Percentiles rank a stretch among this genome's conserved stretches.
Conservation (phyloP, 1,139 yeast genomes). For the Yamadazyma sp. region DNA sequence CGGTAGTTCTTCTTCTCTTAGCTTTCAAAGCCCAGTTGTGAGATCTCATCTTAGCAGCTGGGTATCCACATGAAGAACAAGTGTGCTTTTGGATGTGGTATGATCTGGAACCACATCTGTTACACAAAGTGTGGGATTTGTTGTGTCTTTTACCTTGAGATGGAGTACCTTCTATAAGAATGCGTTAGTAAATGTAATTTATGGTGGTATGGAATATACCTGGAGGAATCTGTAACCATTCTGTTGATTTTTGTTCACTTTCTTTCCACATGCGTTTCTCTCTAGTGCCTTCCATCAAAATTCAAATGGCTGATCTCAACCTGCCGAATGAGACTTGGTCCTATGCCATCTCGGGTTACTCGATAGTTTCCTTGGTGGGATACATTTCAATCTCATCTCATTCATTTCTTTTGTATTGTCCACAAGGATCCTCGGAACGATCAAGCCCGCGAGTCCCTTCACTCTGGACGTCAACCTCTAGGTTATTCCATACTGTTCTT, state of each 20-base stretch:
- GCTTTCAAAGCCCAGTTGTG: slow-evolving; percentile 99
- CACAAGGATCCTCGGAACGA: too few relatives aligned
- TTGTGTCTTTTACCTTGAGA: slow-evolving; percentile 99
- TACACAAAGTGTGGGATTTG: slow-evolving; percentile 99
- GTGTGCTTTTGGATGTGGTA: slow-evolving; percentile 99
- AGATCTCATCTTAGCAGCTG: slow-evolving; percentile 98
- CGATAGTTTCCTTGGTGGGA: too few relatives aligned
- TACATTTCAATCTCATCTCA: not conserved
- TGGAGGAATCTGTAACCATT: too few relatives aligned
- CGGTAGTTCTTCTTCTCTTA: slow-evolving; percentile 99
- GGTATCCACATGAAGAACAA: slow-evolving; percentile 99
- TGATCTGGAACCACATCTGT: slow-evolving; percentile 99
- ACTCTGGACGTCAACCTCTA: not conserved
- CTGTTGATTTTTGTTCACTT: too few relatives aligned
- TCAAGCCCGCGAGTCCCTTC: too few relatives aligned
- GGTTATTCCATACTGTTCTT: not conserved
- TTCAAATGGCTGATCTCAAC: too few relatives aligned
- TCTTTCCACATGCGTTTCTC: too few relatives aligned
- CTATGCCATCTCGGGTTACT: too few relatives aligned
- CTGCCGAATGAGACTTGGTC: too few relatives aligned
- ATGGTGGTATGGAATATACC: not conserved
- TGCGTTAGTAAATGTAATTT: slow-evolving; percentile 15
- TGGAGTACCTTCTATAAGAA: slow-evolving; percentile 93
- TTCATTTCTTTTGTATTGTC: not conserved
- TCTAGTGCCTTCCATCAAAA: too few relatives aligned